Percentiles rank a stretch among this genome's conserved stretches.
Evolutionary conservation across 106 monocot species (phyloP).

Genomic region (Phalaenopsis equestris): DNA sequence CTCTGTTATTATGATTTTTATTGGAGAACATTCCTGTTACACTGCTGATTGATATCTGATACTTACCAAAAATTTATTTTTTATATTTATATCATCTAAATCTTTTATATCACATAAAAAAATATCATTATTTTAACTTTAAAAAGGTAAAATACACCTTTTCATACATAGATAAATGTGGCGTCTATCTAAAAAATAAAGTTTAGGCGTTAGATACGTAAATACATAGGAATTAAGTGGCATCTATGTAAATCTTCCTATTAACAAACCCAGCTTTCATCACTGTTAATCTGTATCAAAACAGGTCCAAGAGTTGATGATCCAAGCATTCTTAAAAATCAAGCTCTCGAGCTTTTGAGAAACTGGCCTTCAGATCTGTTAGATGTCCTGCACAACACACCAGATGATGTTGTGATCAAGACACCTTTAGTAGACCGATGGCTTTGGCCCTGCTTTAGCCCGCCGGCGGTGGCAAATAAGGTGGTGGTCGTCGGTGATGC

Average conservation of each 20-base stretch:
- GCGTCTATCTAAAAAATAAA: no score
- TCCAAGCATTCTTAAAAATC: constrained; percentile 44
- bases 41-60: no score
- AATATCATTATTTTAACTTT: no score
- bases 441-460: constrained; percentile 76
- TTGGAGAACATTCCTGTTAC: no score
- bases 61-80: no score
- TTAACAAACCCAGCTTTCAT: not conserved
- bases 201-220: no score
- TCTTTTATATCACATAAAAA: no score
- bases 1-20: no score
- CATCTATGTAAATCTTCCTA: not conserved
- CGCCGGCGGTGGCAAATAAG: constrained; percentile 31
- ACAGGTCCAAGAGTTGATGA: constrained; percentile 45
- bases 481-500: constrained; percentile 80
- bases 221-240: no score
- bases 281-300: not conserved
- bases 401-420: constrained; percentile 43
- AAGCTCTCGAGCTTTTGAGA: constrained; percentile 54
- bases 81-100: no score
- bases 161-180: no score
- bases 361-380: constrained; percentile 59
- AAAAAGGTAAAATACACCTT: no score
- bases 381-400: constrained; percentile 52
- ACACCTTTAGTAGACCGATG: constrained; percentile 86